Evolutionary conservation across 192 early-diverging fungal species (phyloP).

Genomic region (Coemansia sp.): DNA sequence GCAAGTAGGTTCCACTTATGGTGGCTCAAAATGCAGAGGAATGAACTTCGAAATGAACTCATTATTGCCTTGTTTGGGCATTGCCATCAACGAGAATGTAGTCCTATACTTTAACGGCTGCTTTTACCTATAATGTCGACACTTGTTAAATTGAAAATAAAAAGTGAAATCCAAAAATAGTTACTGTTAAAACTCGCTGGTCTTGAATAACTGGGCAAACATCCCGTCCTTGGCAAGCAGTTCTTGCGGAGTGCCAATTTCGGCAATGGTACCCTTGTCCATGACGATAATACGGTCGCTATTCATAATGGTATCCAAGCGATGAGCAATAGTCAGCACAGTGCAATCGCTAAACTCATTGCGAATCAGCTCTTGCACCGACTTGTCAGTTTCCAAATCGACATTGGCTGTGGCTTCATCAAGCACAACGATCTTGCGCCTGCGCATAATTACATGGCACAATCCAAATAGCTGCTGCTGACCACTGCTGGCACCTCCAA

Average conservation of each 20-base stretch:
- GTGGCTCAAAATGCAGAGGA: no score
- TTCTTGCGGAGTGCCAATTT: constrained; percentile 9
- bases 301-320: constrained; percentile 65
- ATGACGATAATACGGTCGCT: constrained; percentile 71
- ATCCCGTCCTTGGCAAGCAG: constrained; percentile 7
- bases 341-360: constrained; percentile 48
- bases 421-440: constrained; percentile 57
- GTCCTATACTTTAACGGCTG: no score
- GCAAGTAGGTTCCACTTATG: no score
- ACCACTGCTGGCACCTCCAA: constrained; percentile 23
- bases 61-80: no score
- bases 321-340: constrained; percentile 69
- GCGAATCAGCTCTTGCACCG: constrained; percentile 23
- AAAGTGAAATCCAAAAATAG: neutral
- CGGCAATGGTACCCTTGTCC: constrained; percentile 26
- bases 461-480: constrained; percentile 63
- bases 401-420: constrained; percentile 68
- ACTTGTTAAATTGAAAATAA: no score
- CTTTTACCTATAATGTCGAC: no score
- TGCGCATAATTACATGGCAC: constrained; percentile 55
- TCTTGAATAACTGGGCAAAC: constrained; percentile 4
- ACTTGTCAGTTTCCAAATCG: constrained; percentile 28
- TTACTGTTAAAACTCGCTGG: constrained; percentile 5
- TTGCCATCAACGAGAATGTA: no score
- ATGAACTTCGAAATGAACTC: no score